A percentile compares a stretch with the other conserved stretches of the same genome.
Conservation (phyloP, 192 early-diverging fungal genomes). For the Lunasporangiospora selenospora region DNA sequence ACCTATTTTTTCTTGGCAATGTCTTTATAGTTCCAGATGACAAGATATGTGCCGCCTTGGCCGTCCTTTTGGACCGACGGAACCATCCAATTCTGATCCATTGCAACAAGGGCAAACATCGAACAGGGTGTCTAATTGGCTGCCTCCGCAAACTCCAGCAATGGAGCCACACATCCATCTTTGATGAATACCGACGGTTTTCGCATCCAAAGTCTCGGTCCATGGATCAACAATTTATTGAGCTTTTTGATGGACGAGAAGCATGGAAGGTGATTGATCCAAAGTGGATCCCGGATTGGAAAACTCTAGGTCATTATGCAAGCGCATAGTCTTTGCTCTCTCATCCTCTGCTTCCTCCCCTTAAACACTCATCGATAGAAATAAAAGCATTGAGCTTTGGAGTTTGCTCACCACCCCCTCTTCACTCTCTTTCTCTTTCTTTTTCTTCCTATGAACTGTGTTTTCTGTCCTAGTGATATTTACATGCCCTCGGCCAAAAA, state of each 20-base stretch:
- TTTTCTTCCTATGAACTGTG: neutral
- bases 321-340: conserved; percentile 2
- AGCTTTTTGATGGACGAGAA: conserved; percentile 75
- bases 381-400: too few species aligned
- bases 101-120: conserved; percentile 98
- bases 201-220: conserved; percentile 84
- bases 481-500: neutral
- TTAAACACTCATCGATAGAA: too few species aligned
- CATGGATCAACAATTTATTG: conserved; percentile 90
- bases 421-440: neutral
- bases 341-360: too few species aligned
- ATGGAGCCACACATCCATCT: conserved; percentile 96
- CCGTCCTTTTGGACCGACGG: conserved; percentile 65
- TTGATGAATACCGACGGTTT: conserved; percentile 96
- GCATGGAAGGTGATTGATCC: conserved; percentile 70
- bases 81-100: conserved; percentile 92
- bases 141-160: conserved; percentile 93
- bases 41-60: conserved; percentile 63
- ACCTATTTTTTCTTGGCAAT: neutral
- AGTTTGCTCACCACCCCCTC: too few species aligned
- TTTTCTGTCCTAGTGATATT: neutral
- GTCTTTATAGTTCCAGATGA: conserved; percentile 62
- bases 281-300: conserved; percentile 70
- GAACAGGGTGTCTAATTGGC: conserved; percentile 96
- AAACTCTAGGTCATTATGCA: conserved; percentile 55